phyloP scores from a whole-genome alignment of 805 yeast species.

The Tetrapisispora phaffii region DNA sequence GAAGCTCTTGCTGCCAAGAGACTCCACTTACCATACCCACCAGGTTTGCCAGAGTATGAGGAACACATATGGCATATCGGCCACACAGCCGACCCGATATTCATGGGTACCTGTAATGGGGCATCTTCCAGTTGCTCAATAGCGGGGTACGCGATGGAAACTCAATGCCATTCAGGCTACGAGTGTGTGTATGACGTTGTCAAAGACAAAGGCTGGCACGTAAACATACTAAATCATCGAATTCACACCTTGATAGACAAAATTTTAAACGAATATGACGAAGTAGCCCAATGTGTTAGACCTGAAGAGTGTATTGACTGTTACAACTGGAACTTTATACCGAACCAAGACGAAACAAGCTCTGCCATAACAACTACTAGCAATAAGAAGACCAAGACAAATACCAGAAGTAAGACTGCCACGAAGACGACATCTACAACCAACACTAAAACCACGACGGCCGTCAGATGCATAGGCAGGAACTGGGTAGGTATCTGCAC shows the following conservation, averaged over 20 bases:
- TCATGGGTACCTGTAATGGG: slow-evolving; percentile 93
- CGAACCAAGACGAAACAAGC: slow-evolving; percentile 27
- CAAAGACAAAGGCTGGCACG: slow-evolving; percentile 82
- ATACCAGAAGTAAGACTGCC: slow-evolving; percentile 10
- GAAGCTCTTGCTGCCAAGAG: slow-evolving; percentile 75
- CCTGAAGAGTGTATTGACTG: slow-evolving; percentile 88
- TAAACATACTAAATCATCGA: slow-evolving; percentile 77
- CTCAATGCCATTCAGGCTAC: slow-evolving; percentile 85
- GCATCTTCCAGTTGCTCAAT: slow-evolving; percentile 80
- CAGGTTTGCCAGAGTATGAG: slow-evolving; percentile 66
- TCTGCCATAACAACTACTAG: background rate
- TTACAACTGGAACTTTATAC: slow-evolving; percentile 73
- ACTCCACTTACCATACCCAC: slow-evolving; percentile 85
- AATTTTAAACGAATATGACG: slow-evolving; percentile 59
- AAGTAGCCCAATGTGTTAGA: slow-evolving; percentile 60
- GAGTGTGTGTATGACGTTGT: slow-evolving; percentile 86
- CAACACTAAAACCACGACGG: slow-evolving; percentile 14
- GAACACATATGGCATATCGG: slow-evolving; percentile 94
- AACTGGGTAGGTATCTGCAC: slow-evolving; percentile 31
- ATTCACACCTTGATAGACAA: slow-evolving; percentile 86
- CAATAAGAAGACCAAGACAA: slow-evolving; percentile 17
- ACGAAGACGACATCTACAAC: slow-evolving; percentile 10
- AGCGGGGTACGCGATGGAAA: slow-evolving; percentile 96
- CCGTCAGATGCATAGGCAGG: slow-evolving; percentile 26
- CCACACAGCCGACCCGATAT: slow-evolving; percentile 94